Base-by-base conservation (phyloP, 192 early-diverging fungal species). In the Helicostylum pulchrum region DNA sequence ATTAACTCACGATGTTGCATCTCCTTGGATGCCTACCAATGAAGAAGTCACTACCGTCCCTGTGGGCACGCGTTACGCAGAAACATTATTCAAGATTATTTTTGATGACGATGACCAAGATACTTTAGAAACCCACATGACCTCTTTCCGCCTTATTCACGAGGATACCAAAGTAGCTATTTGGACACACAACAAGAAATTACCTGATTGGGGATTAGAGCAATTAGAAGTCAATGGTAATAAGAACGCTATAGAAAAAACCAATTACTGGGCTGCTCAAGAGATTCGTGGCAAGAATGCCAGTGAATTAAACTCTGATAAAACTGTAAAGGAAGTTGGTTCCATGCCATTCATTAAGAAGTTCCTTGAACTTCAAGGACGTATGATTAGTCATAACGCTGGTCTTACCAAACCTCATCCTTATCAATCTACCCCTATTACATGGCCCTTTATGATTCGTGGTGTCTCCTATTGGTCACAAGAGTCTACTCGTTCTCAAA, bases 401-500 rank as follows among this genome's bases (percentile, higher is more conserved):
- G 93, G 85, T 10, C 79, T 99, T 42, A 96, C 94, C 5, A 87
- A 86, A 36, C 82, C 91, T 23, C 97, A 99, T 67, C 97, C 97
- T 50, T 99, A 97, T 83, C 93, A 94, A 69, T 85, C 81, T 49
- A 45, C 77, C 7, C 95, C 96, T 9, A 82, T 85, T 53, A 83
- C 91, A 42, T 98, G 96, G 96, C 94, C 93, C 43, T 89, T 97
- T 75, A 81, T 96, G 36, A 62, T 84, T 46, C 83, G 85, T 46
- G 94, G 94, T 15, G 94, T 98, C 61, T 94, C 93, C 30, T 96
- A 96, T 74, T 96, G 96, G 87, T 94, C 95, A 14, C 85, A 83
- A 62, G 83, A 91, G 65, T 84, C 87, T 46, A 85, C 86, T 15
- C 61, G 77, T 9, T 75, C 89, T 21, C 90, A 93, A 78, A 95